Evolutionary conservation across 257 asterid species (phyloP).

Genomic region (Ocimum tenuiflorum): DNA sequence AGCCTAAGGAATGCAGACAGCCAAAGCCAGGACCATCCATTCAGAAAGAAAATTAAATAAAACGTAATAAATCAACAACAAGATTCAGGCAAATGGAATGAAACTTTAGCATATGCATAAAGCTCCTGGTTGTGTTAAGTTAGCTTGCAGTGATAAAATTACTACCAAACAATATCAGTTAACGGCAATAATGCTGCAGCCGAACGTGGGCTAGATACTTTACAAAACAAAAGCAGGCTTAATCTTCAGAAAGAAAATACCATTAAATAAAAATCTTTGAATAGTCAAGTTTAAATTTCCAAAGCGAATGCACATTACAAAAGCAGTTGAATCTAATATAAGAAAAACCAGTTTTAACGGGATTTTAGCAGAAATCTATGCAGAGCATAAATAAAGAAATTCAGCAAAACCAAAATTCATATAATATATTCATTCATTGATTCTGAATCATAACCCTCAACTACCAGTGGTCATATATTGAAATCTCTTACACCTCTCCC

Average conservation of each 20-base stretch:
- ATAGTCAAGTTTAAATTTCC: neutral
- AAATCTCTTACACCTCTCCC: neutral
- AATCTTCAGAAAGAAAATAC: neutral
- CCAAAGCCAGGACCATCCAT: neutral
- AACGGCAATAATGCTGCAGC: neutral
- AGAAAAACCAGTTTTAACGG: neutral
- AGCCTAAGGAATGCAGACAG: too few relatives aligned
- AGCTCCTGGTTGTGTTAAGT: neutral
- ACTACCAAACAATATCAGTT: neutral
- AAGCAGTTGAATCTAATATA: neutral
- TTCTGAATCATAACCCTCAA: neutral
- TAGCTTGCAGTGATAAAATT: neutral
- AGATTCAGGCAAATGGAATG: neutral
- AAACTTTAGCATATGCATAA: neutral
- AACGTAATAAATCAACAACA: neutral
- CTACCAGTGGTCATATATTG: neutral
- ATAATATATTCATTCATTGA: too few relatives aligned
- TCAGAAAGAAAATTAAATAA: neutral
- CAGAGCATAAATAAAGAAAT: neutral
- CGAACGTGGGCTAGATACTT: neutral
- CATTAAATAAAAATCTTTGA: neutral
- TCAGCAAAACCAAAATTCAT: neutral
- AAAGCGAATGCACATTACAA: neutral
- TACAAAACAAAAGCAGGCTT: neutral
- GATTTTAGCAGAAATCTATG: neutral